phyloP scores from a whole-genome alignment of 352 stramenopile species.

The Phytophthora idaei region DNA sequence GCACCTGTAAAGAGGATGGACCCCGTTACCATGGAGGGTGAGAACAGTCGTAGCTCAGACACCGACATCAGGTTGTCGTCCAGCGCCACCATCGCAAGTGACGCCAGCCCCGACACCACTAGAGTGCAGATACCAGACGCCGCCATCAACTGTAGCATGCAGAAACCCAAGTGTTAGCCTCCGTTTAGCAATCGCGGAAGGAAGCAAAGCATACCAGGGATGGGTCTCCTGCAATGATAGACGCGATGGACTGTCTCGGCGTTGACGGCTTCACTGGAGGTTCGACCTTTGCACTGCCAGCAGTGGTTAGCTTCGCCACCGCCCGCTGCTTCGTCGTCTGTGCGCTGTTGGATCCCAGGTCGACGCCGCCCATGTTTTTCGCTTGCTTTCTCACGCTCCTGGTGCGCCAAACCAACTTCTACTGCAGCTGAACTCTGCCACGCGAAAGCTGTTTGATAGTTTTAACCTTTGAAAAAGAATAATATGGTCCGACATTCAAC shows the following conservation, averaged over 20 bases:
- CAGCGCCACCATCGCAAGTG: conserved; percentile 50
- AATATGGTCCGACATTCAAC: conserved; percentile 14
- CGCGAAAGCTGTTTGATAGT: conserved; percentile 7
- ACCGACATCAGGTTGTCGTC: conserved; percentile 53
- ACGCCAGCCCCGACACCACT: conserved; percentile 58
- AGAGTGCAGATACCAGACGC: conserved; percentile 55
- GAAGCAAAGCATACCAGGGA: conserved; percentile 36
- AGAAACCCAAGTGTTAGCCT: conserved; percentile 1
- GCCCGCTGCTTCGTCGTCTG: conserved; percentile 23
- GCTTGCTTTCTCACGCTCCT: conserved; percentile 1
- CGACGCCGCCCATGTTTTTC: conserved; percentile 24
- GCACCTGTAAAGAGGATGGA: conserved; percentile 60
- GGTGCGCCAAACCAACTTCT: background rate
- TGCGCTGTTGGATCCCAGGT: conserved; percentile 19
- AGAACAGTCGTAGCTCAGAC: conserved; percentile 69
- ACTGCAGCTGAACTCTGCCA: conserved; percentile 1
- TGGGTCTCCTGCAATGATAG: conserved; percentile 56
- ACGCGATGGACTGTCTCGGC: conserved; percentile 34
- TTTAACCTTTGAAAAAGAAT: conserved; percentile 12
- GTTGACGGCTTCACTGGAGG: conserved; percentile 11
- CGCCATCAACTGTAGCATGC: conserved; percentile 28
- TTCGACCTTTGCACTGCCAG: conserved; percentile 11
- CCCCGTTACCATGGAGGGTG: conserved; percentile 64
- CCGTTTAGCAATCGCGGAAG: background rate
- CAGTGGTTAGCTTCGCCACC: conserved; percentile 1